These are phyloP conservation scores for Nakaseomyces kungkrabaensis DNA, from an alignment of 1,139 yeast species.

Conservation along the genomic window DNA sequence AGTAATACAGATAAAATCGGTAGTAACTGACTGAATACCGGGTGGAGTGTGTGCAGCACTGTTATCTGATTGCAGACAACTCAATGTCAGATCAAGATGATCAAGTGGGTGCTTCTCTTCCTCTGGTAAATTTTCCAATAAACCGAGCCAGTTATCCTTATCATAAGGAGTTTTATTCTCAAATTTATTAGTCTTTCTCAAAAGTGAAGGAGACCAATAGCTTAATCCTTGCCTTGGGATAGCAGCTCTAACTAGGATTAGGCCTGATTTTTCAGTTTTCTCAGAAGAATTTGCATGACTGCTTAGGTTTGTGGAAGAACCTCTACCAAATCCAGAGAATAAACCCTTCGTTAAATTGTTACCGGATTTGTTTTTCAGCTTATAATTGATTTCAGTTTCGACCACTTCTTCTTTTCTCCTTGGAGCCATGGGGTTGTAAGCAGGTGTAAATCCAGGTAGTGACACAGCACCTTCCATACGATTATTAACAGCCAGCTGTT, in stretches of 20 bases:
- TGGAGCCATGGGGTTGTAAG: slow-evolving; percentile 5
- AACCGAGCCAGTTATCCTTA: slow-evolving; percentile 21
- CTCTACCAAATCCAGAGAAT: slow-evolving; percentile 12
- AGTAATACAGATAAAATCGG: slow-evolving; percentile 21
- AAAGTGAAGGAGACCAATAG: slow-evolving; percentile 29
- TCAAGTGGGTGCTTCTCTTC: slow-evolving; percentile 18
- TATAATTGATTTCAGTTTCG: slow-evolving; percentile 13
- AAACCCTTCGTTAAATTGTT: slow-evolving; percentile 13
- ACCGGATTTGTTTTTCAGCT: slow-evolving; percentile 11
- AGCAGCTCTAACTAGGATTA: slow-evolving; percentile 15
- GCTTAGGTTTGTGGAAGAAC: slow-evolving; percentile 4
- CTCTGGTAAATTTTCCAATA: slow-evolving; percentile 21
- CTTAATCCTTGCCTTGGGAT: slow-evolving; percentile 26
- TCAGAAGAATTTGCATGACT: slow-evolving; percentile 1
- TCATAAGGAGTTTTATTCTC: slow-evolving; percentile 20
- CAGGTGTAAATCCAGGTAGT: slow-evolving; percentile 1
- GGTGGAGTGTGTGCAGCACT: slow-evolving; percentile 20
- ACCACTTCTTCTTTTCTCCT: slow-evolving; percentile 5
- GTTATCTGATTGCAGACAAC: slow-evolving; percentile 21
- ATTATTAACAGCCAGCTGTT: slow-evolving; percentile 16
- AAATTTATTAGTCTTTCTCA: slow-evolving; percentile 24
- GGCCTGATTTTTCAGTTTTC: slow-evolving; percentile 12
- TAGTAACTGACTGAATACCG: slow-evolving; percentile 17
- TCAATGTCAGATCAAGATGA: slow-evolving; percentile 20
- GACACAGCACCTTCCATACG: slow-evolving; percentile 7